A percentile compares a stretch with the other conserved stretches of the same genome.
Conservation (phyloP, 345 rosid species). For the Fremontodendron californicum region DNA sequence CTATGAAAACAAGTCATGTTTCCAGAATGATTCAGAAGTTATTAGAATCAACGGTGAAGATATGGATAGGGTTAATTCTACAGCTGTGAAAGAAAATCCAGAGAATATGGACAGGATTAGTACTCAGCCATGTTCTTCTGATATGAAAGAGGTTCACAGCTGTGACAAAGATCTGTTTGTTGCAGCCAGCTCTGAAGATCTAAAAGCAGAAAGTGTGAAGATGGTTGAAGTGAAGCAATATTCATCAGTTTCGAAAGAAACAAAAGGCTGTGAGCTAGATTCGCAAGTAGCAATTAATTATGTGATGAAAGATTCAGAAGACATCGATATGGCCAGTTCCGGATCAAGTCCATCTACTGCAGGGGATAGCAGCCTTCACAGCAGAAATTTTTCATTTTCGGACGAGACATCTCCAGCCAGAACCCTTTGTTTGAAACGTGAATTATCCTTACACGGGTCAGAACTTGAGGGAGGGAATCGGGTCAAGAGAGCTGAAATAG, state of each 20-base stretch:
- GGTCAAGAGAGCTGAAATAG: slow-evolving; percentile 13
- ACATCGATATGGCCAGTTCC: background rate
- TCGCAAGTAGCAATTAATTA: background rate
- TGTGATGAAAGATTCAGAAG: background rate
- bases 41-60: slow-evolving; percentile 2
- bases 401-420: slow-evolving; percentile 10
- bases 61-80: background rate
- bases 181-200: slow-evolving; percentile 4
- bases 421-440: slow-evolving; percentile 18
- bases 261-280: slow-evolving; percentile 6
- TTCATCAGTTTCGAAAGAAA: background rate
- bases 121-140: slow-evolving; percentile 8
- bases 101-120: slow-evolving; percentile 2
- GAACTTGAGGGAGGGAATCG: slow-evolving; percentile 15
- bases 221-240: background rate
- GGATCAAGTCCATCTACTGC: slow-evolving; percentile 8
- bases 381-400: background rate
- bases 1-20: slow-evolving; percentile 4
- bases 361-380: background rate
- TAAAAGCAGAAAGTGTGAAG: background rate
- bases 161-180: slow-evolving; percentile 2
- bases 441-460: slow-evolving; percentile 6
- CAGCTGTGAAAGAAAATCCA: slow-evolving; percentile 9
- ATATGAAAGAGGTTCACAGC: background rate
- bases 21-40: slow-evolving; percentile 12